A percentile compares a stretch with the other conserved stretches of the same genome.
phyloP scores from a whole-genome alignment of 1,139 yeast genomes.

The Wickerhamomyces sp. region DNA sequence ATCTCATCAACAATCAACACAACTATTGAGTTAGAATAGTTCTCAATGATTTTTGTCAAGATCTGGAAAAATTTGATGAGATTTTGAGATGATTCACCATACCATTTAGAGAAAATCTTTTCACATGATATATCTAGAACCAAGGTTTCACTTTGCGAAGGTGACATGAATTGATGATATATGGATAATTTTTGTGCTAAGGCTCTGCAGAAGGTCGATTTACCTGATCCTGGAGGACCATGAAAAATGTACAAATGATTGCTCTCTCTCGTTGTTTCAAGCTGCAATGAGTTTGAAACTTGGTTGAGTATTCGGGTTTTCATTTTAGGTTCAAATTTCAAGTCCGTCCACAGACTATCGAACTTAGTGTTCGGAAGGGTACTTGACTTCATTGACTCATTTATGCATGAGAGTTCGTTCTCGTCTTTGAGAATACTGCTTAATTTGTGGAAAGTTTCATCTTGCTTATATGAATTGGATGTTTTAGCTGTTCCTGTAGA shows the following conservation, averaged over 20 bases:
- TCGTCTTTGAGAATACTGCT: background rate
- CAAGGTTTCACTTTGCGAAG: constrained; percentile 14
- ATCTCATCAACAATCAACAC: constrained; percentile 36
- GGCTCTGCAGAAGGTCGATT: constrained; percentile 44
- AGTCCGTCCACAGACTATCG: constrained; percentile 29
- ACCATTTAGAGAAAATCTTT: constrained; percentile 36
- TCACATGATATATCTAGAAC: constrained; percentile 35
- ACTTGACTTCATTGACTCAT: constrained; percentile 12
- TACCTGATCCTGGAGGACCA: constrained; percentile 54
- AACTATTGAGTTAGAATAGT: constrained; percentile 21
- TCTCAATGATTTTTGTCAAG: constrained; percentile 21
- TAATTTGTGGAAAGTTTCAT: background rate
- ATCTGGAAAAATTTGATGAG: constrained; percentile 30
- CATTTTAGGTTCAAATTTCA: constrained; percentile 25
- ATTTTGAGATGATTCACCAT: constrained; percentile 38
- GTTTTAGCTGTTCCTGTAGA: constrained; percentile 1
- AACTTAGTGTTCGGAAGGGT: constrained; percentile 25
- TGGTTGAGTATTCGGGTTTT: constrained; percentile 27
- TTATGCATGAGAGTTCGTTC: constrained; percentile 15
- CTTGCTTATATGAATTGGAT: background rate
- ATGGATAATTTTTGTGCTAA: constrained; percentile 32
- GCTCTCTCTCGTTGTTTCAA: constrained; percentile 2
- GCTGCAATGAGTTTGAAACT: constrained; percentile 25
- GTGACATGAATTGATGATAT: constrained; percentile 10
- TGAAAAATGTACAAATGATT: constrained; percentile 31